Evolutionary conservation across 148 eudicot genomes (phyloP), one percentile per base, ranked within the genome.

Genomic region (Euryodendron excelsum): DNA sequence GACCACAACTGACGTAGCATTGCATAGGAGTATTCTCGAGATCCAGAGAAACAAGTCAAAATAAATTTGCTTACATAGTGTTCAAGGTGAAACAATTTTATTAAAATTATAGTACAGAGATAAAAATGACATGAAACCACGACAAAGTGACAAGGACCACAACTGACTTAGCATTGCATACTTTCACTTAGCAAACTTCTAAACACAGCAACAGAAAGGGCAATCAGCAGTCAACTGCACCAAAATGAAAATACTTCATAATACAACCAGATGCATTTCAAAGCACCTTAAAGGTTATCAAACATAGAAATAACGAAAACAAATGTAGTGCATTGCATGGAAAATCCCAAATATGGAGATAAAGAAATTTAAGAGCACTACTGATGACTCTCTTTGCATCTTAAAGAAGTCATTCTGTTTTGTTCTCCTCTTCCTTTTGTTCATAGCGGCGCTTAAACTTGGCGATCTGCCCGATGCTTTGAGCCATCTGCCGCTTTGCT

Each of bases 401-500:
- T 21, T 1, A 65, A 48, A 66, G 21, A 66, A 25, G 48, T 79
- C 63, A 80, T 77, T 88, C 85, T 23, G 83, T 85, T 84, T 88
- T 86, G 12, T 79, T 86, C 53, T 81, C 85, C 75, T 88, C 97
- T 17, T 82, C 82, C 72, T 82, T 79, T 48, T 37, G 80, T 70
- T 81, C 92, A 79, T 90, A 91, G 31, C 96, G 94, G 21, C 93
- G 90, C 56, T 91, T 90, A 75, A 87, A 95, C 86, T 90, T 95
- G 76, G 94, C 96, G 53, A 93, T 85, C 85, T 89, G 91, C 7
- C 96, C 94, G 41, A 90, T 62, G 78, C 88, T 89, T 75, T 90
- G 83, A 78, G 96, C 94, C 96, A 89, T 93, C 84, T 93, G 92
- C 58, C 92, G 82, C 72, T 83, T 89, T 5, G 94, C 97, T 79